Evolutionary conservation across 352 stramenopile genomes (phyloP).

Genomic region (Globisporangium splendens): DNA sequence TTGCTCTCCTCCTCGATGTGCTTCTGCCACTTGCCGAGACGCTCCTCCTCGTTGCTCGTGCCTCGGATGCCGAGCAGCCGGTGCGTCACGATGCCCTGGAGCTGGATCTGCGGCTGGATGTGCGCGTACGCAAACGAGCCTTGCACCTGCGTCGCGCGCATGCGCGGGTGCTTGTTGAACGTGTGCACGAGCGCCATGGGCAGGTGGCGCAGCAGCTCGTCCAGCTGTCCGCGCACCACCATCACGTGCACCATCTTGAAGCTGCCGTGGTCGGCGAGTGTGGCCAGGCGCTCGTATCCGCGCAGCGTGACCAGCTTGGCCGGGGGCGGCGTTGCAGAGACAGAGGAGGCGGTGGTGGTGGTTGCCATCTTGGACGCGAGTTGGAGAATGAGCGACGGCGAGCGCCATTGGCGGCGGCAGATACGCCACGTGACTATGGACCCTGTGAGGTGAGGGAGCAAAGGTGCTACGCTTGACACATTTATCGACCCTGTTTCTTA

Average conservation of each 20-base stretch:
- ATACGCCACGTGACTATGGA: neutral
- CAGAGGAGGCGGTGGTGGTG: constrained; percentile 4
- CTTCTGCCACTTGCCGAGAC: constrained; percentile 12
- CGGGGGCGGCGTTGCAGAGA: constrained; percentile 13
- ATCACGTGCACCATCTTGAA: constrained; percentile 27
- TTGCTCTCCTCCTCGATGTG: constrained; percentile 6
- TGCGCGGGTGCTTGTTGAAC: constrained; percentile 6
- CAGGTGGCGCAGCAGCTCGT: constrained; percentile 2
- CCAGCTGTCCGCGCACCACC: constrained; percentile 11
- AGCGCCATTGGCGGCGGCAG: neutral
- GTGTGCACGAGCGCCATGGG: constrained; percentile 4
- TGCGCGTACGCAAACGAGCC: neutral
- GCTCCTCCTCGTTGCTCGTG: constrained; percentile 8
- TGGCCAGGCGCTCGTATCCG: constrained; percentile 26
- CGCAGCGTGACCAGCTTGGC: constrained; percentile 17
- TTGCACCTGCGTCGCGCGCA: constrained; percentile 3
- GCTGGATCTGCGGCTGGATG: constrained; percentile 1
- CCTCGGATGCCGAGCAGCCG: constrained; percentile 6
- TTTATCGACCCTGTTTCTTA: neutral
- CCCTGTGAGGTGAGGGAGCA: neutral
- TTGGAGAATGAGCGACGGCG: neutral
- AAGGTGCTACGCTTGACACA: too few relatives aligned
- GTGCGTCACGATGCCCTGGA: neutral
- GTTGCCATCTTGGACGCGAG: constrained; percentile 10
- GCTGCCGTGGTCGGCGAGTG: constrained; percentile 19